Evolutionary conservation across 1,139 yeast species (phyloP).

Genomic region (Scheffersomyces cryptocercus): DNA sequence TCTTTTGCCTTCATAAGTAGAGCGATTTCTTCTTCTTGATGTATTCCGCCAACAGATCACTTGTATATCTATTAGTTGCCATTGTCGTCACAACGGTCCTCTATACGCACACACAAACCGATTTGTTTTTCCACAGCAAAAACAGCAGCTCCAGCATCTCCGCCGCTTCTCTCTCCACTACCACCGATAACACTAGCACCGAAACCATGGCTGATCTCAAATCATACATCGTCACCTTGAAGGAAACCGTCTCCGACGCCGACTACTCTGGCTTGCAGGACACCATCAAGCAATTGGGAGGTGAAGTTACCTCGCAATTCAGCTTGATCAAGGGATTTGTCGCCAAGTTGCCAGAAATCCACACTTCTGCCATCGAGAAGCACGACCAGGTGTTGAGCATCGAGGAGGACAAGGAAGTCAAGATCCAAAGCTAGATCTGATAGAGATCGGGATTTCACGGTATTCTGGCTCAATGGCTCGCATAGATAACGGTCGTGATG

Average conservation of each 20-base stretch:
- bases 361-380: constrained; percentile 38
- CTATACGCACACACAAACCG: neutral
- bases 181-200: neutral
- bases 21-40: neutral
- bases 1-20: neutral
- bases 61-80: neutral
- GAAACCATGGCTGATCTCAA: constrained; percentile 21
- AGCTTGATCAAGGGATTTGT: constrained; percentile 67
- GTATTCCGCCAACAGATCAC: neutral
- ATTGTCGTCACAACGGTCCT: neutral
- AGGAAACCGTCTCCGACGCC: constrained; percentile 31
- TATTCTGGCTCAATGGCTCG: too few species aligned
- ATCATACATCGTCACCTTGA: constrained; percentile 40
- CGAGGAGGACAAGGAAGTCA: constrained; percentile 65
- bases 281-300: constrained; percentile 52
- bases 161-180: neutral
- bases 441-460: neutral
- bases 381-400: constrained; percentile 52
- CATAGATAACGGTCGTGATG: too few species aligned
- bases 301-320: constrained; percentile 63
- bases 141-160: neutral
- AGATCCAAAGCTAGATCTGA: constrained; percentile 30
- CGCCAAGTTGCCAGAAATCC: constrained; percentile 53
- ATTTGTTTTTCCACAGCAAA: too few species aligned
- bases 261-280: constrained; percentile 34